These are phyloP conservation scores for Lentinula sp. DNA, from an alignment of 768 basidiomycete genomes.

Conservation along the genomic window DNA sequence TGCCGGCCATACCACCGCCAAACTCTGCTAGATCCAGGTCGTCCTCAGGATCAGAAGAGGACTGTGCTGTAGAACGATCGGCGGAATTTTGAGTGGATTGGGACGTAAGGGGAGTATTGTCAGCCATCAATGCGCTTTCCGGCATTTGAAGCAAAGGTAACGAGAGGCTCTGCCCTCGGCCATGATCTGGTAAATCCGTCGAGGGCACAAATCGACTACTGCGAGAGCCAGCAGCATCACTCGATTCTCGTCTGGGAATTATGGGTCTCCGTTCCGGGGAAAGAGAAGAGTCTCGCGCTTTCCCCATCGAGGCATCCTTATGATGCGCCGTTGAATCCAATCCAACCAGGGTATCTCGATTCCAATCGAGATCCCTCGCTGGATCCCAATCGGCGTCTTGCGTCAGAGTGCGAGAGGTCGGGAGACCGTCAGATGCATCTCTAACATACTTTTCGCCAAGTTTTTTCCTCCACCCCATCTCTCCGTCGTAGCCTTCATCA, in stretches of 20 bases:
- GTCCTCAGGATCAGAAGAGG: background rate
- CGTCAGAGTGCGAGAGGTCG: slow-evolving; percentile 4
- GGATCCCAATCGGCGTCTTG: slow-evolving; percentile 17
- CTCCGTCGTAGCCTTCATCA: slow-evolving; percentile 10
- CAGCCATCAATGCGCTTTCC: background rate
- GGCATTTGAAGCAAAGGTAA: background rate
- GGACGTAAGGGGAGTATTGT: background rate
- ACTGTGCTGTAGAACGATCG: background rate
- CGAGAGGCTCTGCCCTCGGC: background rate
- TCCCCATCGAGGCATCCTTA: background rate
- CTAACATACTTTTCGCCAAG: background rate
- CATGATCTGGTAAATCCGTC: background rate
- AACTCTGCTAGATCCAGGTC: background rate
- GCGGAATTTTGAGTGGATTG: background rate
- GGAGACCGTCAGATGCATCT: background rate
- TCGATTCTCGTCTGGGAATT: background rate
- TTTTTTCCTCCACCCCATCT: slow-evolving; percentile 6
- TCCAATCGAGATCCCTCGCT: slow-evolving; percentile 12
- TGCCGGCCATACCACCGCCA: background rate
- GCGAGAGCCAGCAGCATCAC: background rate
- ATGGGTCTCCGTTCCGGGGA: slow-evolving; percentile 1
- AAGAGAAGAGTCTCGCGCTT: background rate
- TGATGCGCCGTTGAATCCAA: background rate
- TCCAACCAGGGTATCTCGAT: slow-evolving; percentile 23
- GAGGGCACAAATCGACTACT: background rate